Base-by-base conservation (phyloP, 1,284 basidiomycete species). In the Bondarzewia mesenterica region DNA sequence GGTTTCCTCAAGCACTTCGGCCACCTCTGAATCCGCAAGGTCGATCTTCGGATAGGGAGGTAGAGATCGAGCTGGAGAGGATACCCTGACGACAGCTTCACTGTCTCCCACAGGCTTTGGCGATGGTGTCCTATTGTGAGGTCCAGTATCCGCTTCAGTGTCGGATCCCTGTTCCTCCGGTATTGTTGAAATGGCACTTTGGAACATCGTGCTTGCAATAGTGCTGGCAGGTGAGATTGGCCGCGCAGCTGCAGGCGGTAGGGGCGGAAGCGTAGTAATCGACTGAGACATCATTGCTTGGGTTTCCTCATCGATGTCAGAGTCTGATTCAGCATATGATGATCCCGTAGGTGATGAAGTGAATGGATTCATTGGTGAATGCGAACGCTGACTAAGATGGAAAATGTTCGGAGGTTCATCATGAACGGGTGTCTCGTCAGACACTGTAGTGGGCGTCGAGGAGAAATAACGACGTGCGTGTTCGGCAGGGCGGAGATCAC, bases 211-310 rank as follows among this genome's bases (percentile, higher is more conserved):
- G 49, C 61, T 62, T 5, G 58, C 54, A 10, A 63, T 56, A 16
- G 63, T 60, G 42, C 68, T 71, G 21, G 72, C 56, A 4, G 74
- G 70, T n/a, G 74, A 78, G 4, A 52, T 47, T n/a, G 68, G 54
- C 29, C 68, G 58, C 27, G 70, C 27, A 32, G 41, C 4, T 6
- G 39, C 22, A 68, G 49, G 74, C 5, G 59, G 57, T 7, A 60
- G 60, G 6, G 69, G 62, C 21, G 69, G 67, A 36, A 89, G 69
- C 39, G 67, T 72, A 5, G 74, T 79, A 41, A 89, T 68, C 5
- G 86, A 89, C 58, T 88, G 85, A 4, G 85, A 82, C 85, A 89
- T 89, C 48, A 74, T 65, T 59, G 77, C 64, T 41, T 77, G 75
- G 2, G 74, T 72, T 37, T 82, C 79, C 56, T 87, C 85, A 52